Evolutionary conservation across 2,329 filamentous ascomycete genomes (phyloP), one percentile per base, ranked within the genome.

Genomic region (Venturia effusa): DNA sequence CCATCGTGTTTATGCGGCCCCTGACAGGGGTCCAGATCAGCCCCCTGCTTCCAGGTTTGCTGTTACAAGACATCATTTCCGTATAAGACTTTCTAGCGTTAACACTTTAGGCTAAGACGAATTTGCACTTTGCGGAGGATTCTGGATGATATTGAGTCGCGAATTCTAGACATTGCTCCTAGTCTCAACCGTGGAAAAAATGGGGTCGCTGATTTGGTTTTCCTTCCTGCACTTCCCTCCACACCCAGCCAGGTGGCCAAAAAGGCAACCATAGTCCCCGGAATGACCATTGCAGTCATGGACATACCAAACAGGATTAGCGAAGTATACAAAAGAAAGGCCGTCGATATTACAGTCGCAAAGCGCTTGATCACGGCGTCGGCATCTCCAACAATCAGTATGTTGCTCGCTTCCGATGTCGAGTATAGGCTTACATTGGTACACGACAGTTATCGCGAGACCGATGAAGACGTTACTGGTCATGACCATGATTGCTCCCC

Each of bases 361-460:
- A 74, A 69, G 65, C 72, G 74, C 62, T 74, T 73, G 66, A 74
- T 69, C 51, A 74, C 68, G 24, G 72, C 72, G 64, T 74, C 70
- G 64, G 72, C 72, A 64, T 74, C 71, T 74, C 40, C 15, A 22
- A 7, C 17, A 39, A 45, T 40, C 22, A 54, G 32, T 64, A 32
- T 30, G 27, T 64, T 45, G n/a, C 27, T 40, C n/a, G 24, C 34
- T 43, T 59, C n/a, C 32, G 30, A 62, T 68, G 34, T 67, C 62
- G 32, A 48, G 30, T 27, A 40, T 55, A 1, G n/a, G 68, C 70
- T 65, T 61, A 72, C 72, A 74, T 66, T 72, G 74, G 66, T 74
- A 74, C 5, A 74, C 72, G 4, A 71, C 72, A 19, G 72, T 74
- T 40, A 73, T 74, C n/a, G 72, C 72, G 27, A 74, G 67, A 24